Percentiles rank a stretch among this genome's conserved stretches.
phyloP scores from a whole-genome alignment of 177 flowering plant genomes.

The Vitis hybrid region DNA sequence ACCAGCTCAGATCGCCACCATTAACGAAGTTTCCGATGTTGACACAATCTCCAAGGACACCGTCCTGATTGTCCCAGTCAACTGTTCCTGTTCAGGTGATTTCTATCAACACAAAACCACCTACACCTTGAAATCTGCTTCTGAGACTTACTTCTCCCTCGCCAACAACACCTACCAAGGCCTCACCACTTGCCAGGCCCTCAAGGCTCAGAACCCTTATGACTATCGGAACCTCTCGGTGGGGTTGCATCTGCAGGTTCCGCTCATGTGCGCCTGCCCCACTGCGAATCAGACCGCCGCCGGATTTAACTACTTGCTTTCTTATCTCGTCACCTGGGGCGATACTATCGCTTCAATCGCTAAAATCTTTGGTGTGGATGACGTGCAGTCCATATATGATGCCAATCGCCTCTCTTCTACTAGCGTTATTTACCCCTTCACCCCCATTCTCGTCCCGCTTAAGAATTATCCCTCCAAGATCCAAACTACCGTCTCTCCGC shows the following conservation, averaged over 20 bases:
- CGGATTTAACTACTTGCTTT: conserved; percentile 44
- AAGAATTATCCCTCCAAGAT: conserved; percentile 20
- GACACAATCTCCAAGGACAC: conserved; percentile 29
- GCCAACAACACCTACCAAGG: conserved; percentile 67
- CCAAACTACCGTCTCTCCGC: conserved; percentile 16
- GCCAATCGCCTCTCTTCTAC: conserved; percentile 38
- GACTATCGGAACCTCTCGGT: conserved; percentile 15
- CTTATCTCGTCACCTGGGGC: conserved; percentile 35
- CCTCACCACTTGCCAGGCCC: conserved; percentile 64
- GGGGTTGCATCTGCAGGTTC: conserved; percentile 30
- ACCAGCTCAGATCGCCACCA: conserved; percentile 24
- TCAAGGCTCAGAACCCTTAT: conserved; percentile 42
- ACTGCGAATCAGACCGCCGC: conserved; percentile 34
- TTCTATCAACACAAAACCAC: conserved; percentile 50
- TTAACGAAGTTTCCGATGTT: conserved; percentile 37
- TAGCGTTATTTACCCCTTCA: conserved; percentile 37
- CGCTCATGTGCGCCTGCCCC: conserved; percentile 77
- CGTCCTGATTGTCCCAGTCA: conserved; percentile 48
- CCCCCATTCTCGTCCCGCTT: conserved; percentile 59
- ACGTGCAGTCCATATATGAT: conserved; percentile 24
- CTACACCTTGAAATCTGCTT: conserved; percentile 17
- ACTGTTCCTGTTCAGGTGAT: conserved; percentile 43
- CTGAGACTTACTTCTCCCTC: conserved; percentile 47
- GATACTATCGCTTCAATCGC: conserved; percentile 36
- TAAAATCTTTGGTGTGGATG: conserved; percentile 27